Evolutionary conservation across 345 rosid species (phyloP).

Genomic region (Clarkia xantiana): DNA sequence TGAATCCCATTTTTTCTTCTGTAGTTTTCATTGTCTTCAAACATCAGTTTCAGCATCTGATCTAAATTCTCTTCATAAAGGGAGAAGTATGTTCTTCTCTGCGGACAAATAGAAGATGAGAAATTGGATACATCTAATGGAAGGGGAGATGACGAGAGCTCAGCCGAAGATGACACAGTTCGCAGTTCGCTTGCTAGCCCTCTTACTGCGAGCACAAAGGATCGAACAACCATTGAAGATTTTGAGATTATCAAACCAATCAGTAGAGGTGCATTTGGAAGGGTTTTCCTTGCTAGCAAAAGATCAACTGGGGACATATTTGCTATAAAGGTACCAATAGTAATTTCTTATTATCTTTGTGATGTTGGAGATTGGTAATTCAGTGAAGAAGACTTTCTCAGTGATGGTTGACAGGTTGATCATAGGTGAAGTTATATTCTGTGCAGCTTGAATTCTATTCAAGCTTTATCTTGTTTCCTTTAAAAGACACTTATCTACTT

Average conservation of each 20-base stretch:
- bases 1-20: too few species aligned
- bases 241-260: conserved; percentile 96
- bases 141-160: conserved; percentile 67
- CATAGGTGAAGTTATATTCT: too few species aligned
- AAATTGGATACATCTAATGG: conserved; percentile 44
- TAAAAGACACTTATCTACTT: too few species aligned
- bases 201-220: conserved; percentile 57
- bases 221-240: conserved; percentile 92
- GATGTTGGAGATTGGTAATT: too few species aligned
- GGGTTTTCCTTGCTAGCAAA: conserved; percentile 84
- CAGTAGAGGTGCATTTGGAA: conserved; percentile 92
- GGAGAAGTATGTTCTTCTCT: conserved; percentile 76
- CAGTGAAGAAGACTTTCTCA: too few species aligned
- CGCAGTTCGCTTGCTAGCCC: conserved; percentile 84
- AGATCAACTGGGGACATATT: conserved; percentile 89
- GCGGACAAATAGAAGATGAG: conserved; percentile 77
- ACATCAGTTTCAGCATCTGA: neutral
- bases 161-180: conserved; percentile 59
- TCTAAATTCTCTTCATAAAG: conserved; percentile 21
- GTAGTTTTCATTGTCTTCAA: too few species aligned
- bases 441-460: too few species aligned
- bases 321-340: conserved; percentile 69
- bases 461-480: too few species aligned
- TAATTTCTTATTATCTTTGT: neutral
- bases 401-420: too few species aligned